Base-by-base conservation (phyloP, 257 asterid genomes). In the Gynochthodes officinalis region DNA sequence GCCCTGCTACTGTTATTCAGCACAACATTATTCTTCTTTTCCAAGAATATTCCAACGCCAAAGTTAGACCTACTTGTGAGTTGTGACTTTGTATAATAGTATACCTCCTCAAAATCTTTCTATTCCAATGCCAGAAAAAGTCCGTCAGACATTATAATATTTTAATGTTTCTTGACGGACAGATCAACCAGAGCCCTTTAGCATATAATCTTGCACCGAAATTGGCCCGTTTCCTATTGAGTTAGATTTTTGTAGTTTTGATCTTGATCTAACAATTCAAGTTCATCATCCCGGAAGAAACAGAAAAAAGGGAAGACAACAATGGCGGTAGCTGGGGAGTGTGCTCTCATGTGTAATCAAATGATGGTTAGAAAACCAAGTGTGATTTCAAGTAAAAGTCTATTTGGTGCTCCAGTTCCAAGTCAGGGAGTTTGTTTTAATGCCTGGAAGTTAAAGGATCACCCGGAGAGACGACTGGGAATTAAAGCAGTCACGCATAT, bases 321-420 rank as follows among this genome's bases (percentile, higher is more conserved):
- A 73, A 89, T 91, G 94, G 89, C 94, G 73, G 84, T 68, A 71
- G 69, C 79, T 30, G 89, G 88, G 28, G 91, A 85, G 77, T 77
- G 76, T 57, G 78, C 85, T 30, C 78, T 71, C 46, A 79, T 77
- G 66, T 82, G 85, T 66, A 63, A 70, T 66, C 84, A 70, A 73
- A 33, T 75, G 40, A 65, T 77, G 57, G 69, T 70, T 55, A 80
- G 78, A 77, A 84, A 79, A 52, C 53, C 73, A 69, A 37, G 39
- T 42, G 25, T 75, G 75, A 81, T 75, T 50, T 62, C 71, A 21
- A 85, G 78, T 76, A 84, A 39, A 6, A 67, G 83, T 52, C 58
- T 78, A 19, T 84, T 80, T 37, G 87, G 86, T 46, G 68, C 64
- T 61, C 79, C 85, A 18, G 15, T 86, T 77, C 69, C 75, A 10